phyloP scores from a whole-genome alignment of 495 filamentous ascomycete species.

The Bryoglossum gracile region DNA sequence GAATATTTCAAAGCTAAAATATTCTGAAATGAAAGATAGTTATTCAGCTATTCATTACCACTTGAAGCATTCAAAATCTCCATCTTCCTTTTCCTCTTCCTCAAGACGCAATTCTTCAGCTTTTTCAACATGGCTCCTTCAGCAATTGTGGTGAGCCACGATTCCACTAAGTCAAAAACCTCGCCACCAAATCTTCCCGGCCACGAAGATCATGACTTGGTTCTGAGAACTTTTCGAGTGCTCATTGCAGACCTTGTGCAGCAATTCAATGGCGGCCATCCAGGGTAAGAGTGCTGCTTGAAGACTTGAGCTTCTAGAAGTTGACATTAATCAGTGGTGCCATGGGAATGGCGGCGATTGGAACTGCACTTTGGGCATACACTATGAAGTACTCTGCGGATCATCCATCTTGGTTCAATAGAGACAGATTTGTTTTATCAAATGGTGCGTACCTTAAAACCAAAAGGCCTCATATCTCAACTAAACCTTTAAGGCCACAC shows the following conservation, averaged over 20 bases:
- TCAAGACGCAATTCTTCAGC: no score
- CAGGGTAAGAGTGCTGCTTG: constrained; percentile 22
- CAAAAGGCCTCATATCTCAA: neutral
- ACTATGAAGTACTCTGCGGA: constrained; percentile 44
- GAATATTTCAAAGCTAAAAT: neutral
- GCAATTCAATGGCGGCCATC: constrained; percentile 52
- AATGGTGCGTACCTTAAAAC: constrained; percentile 15
- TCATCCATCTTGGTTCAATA: constrained; percentile 34
- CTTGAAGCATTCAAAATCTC: no score
- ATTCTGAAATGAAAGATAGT: neutral
- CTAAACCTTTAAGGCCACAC: constrained; percentile 36
- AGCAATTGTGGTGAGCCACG: neutral
- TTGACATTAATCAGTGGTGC: constrained; percentile 20
- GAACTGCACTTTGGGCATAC: constrained; percentile 45
- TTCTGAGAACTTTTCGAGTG: constrained; percentile 44
- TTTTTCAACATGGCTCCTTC: constrained; percentile 8
- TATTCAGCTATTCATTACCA: neutral
- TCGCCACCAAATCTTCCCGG: neutral
- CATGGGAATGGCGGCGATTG: constrained; percentile 51
- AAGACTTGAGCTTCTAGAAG: neutral
- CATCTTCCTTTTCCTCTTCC: no score
- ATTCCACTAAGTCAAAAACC: neutral
- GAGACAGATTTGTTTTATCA: constrained; percentile 20
- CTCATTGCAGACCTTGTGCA: constrained; percentile 54
- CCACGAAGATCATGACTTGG: constrained; percentile 27